A percentile compares a stretch with the other conserved stretches of the same genome.
phyloP scores from a whole-genome alignment of 176 grass and related monocot genomes.

The Bromus sterilis region DNA sequence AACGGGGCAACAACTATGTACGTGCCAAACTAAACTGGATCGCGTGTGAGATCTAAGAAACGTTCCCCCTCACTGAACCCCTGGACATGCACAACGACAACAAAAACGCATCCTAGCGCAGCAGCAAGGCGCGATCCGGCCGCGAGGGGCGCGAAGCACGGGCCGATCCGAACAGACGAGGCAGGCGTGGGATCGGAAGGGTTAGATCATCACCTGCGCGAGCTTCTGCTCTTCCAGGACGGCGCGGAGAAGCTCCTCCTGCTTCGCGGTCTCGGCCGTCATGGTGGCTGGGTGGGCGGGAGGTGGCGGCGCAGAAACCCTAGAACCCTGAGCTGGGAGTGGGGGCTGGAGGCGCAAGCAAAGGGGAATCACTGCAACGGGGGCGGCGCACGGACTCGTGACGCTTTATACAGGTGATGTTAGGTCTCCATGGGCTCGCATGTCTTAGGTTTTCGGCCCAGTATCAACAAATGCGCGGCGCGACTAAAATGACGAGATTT shows the following conservation, averaged over 20 bases:
- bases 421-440: background rate
- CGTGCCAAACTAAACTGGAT: background rate
- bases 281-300: constrained; percentile 22
- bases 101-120: no score
- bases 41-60: background rate
- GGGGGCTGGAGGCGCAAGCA: background rate
- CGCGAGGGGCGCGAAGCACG: background rate
- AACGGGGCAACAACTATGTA: background rate
- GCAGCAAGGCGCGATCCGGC: background rate
- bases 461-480: background rate
- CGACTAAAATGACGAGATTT: background rate
- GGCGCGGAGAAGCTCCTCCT: constrained; percentile 56
- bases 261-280: constrained; percentile 50
- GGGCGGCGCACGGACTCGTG: background rate
- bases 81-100: background rate
- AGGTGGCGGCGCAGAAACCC: constrained; percentile 9
- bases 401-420: background rate
- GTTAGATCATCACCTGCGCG: background rate
- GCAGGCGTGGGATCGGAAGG: background rate
- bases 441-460: background rate
- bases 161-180: background rate
- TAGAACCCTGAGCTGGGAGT: constrained; percentile 39
- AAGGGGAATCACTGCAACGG: background rate
- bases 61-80: background rate
- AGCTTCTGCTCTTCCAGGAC: constrained; percentile 65